Conservation (phyloP, 1,284 basidiomycete species). For the Trichosporon sp. region DNA sequence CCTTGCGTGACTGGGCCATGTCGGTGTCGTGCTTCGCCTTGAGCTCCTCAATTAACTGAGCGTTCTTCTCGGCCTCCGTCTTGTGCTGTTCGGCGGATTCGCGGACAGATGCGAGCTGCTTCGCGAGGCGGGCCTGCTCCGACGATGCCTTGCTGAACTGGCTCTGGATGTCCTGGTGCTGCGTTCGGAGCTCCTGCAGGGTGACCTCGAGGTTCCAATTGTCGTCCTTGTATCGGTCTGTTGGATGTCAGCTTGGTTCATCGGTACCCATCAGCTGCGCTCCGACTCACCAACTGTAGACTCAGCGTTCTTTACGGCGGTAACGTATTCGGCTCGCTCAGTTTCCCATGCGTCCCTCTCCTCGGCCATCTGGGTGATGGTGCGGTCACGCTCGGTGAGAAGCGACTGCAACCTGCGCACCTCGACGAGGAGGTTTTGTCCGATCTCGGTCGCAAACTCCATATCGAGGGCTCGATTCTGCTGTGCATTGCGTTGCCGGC, state of each 20-base stretch:
- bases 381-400: conserved; percentile 79
- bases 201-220: conserved; percentile 97
- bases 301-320: conserved; percentile 68
- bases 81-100: conserved; percentile 79
- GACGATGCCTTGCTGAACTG: conserved; percentile 66
- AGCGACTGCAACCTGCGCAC: conserved; percentile 80
- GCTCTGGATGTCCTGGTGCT: conserved; percentile 63
- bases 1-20: conserved; percentile 79
- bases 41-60: conserved; percentile 62
- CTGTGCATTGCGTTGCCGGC: conserved; percentile 47
- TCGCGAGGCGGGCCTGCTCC: conserved; percentile 75
- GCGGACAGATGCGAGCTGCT: conserved; percentile 64
- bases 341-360: conserved; percentile 72
- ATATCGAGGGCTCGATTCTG: conserved; percentile 50
- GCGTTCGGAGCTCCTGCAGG: conserved; percentile 75
- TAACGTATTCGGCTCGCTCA: conserved; percentile 63
- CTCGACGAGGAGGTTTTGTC: conserved; percentile 79
- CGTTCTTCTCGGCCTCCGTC: conserved; percentile 73
- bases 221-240: conserved; percentile 83
- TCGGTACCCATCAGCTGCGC: neutral
- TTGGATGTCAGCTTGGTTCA: conserved; percentile 1
- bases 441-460: conserved; percentile 94
- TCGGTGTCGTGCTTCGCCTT: conserved; percentile 87
- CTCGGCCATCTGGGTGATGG: conserved; percentile 75
- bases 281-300: conserved; percentile 61